Evolutionary conservation across 2,329 filamentous ascomycete genomes (phyloP).

Genomic region (Metarhizium humberi): DNA sequence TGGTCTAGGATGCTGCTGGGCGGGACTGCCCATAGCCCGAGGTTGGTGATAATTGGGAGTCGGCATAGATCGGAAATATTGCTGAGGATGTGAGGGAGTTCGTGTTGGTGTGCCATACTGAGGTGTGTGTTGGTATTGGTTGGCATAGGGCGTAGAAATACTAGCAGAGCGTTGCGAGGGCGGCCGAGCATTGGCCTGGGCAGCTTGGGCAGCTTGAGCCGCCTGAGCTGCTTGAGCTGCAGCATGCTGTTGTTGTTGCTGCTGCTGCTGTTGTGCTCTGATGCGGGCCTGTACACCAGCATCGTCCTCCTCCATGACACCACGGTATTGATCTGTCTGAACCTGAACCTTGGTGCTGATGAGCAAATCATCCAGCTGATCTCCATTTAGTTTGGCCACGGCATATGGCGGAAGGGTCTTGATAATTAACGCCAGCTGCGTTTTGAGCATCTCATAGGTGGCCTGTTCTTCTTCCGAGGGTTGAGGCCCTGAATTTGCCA

Average conservation of each 20-base stretch:
- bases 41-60: slow-evolving; percentile 35
- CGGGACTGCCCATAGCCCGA: slow-evolving; percentile 22
- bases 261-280: slow-evolving; percentile 26
- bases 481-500: slow-evolving; percentile 55
- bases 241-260: neutral
- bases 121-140: slow-evolving; percentile 31
- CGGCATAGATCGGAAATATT: slow-evolving; percentile 31
- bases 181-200: slow-evolving; percentile 25
- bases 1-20: slow-evolving; percentile 21
- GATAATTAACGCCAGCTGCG: slow-evolving; percentile 65
- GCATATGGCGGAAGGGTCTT: slow-evolving; percentile 72
- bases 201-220: slow-evolving; percentile 6
- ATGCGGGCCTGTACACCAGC: slow-evolving; percentile 44
- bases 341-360: slow-evolving; percentile 73
- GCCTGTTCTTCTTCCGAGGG: slow-evolving; percentile 53
- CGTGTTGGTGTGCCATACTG: slow-evolving; percentile 41
- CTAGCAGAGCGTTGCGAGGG: slow-evolving; percentile 25
- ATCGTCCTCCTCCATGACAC: slow-evolving; percentile 78
- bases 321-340: slow-evolving; percentile 62
- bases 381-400: slow-evolving; percentile 76
- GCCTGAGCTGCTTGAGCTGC: neutral
- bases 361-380: slow-evolving; percentile 73
- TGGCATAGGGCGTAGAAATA: slow-evolving; percentile 30
- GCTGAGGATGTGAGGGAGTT: slow-evolving; percentile 33
- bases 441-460: slow-evolving; percentile 65